Base-by-base conservation (phyloP, 176 grass and related monocot genomes). In the Otatea glauca region DNA sequence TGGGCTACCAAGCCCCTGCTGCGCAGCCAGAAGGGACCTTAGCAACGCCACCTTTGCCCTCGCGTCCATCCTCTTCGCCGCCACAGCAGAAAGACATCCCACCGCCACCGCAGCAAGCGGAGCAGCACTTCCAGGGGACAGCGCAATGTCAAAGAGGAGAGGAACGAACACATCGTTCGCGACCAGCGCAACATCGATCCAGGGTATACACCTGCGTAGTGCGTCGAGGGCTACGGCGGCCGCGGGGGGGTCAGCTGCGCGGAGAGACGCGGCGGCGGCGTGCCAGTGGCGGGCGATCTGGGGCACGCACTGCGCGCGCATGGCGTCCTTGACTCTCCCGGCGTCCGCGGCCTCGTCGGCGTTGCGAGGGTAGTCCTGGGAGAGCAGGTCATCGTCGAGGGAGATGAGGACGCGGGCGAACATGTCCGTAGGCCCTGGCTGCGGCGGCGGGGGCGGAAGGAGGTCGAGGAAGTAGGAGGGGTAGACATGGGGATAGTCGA, bases 221-320 rank as follows among this genome's bases (percentile, higher is more conserved):
- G 93, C 91, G 42, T 99, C 96, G 4, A 99, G 91, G 29, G 89
- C 70, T 43, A 77, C 50, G 2, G 91, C 91, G 16, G 93, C 93
- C 1, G 86, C 84, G 29, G 51, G 45, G 1, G 96, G 86, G 41
- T 94, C 89, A 5, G 86, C 81, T 3, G 88, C 84, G 4, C 88
- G 77, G 77, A 94, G 94, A 44, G 85, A 87, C 0, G 82, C 70
- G 20, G 86, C 88, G 1, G 86, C 91, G 21, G 92, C 84, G 27
- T 90, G 94, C 96, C 96, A 99, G 74, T 99, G 93, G 51, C 89
- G 75, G 5, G 88, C 93, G 90, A 99, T 96, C 91, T 99, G 93
- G 77, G 93, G 87, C 14, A 96, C 83, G n/a, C 93, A 98, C 89
- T 96, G 96, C 5, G 80, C 71, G 58, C 96, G 96, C 88, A 99